Evolutionary conservation across 345 rosid species (phyloP), one percentile per base, ranked within the genome.

Genomic region (Populus euphratica): DNA sequence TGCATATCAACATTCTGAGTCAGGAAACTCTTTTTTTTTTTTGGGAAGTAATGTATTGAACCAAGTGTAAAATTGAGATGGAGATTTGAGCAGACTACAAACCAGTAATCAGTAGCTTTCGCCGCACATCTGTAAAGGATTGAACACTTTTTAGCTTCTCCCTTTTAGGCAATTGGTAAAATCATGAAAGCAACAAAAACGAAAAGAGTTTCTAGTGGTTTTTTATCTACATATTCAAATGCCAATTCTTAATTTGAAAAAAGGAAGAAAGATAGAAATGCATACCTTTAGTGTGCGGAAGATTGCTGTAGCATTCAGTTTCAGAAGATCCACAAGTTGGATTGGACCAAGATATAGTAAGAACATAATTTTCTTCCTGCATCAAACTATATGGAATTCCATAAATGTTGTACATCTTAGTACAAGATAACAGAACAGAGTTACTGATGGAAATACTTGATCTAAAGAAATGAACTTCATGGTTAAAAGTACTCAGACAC

Each of bases 391-490:
- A 0, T 17, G 74, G 69, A 69, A 70, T 0, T 50, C 25, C 10
- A 6, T 11, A n/a, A 33, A 62, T 17, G 47, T 62, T 18, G 29
- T 21, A 23, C 75, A 77, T 77, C 80, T 62, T 70, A 50, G 75
- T 77, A 63, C 80, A 77, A 43, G 69, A 61, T 35, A 33, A 7
- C 9, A 70, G 36, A 5, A 10, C 5, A 12, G 7, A 3, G 33
- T 47, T 59, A 63, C 52, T 38, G 1, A 31, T n/a, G 2, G 14
- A 7, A 43, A 8, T 0, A 16, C 0, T 8, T 9, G 41, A 1
- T 12, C 0, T 0, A 63, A 43, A 21, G 14, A 12, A 20, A 10
- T 61, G 9, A 21, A 70, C 63, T 14, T 29, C 35, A 39, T 62
- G 21, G 75, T 59, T 64, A 9, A 59, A 73, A 69, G 2, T 8